Evolutionary conservation across 345 rosid species (phyloP), one percentile per base, ranked within the genome.

Genomic region (Fremontodendron californicum): DNA sequence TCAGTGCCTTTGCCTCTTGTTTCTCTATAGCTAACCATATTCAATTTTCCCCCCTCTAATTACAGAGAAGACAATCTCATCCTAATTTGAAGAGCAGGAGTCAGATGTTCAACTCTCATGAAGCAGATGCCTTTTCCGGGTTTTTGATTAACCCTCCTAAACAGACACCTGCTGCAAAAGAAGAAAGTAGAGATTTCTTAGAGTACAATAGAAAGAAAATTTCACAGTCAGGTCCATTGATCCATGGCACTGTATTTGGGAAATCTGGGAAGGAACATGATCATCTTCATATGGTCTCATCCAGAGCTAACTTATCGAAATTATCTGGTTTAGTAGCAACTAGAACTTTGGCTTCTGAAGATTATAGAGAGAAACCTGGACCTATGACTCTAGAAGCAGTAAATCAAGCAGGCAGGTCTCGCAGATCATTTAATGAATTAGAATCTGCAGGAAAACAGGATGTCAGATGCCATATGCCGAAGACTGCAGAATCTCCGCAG

Each of bases 141-240:
- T 75, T 83, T 68, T 77, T 84, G 78, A 62, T 81, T 73, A 79
- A 85, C n/a, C 85, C 80, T 29, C 61, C 83, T 27, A 85, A 86
- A 75, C 85, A 81, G 61, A n/a, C 73, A 42, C 84, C 78, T 64
- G 79, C 57, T 42, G 55, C 71, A 13, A 89, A 78, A 65, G 88
- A 88, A 58, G 77, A 67, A 57, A 88, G 79, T 66, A 78, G 77
- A 85, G 88, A 87, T 52, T 74, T 78, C 51, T 6, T n/a, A 33
- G 87, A 81, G 37, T 76, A 81, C 66, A 81, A 80, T 18, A 78
- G 74, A 4, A 77, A 60, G 78, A 82, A 86, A 76, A 87, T 82
- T 57, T 86, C 91, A 7, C 87, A 82, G 78, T 88, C 93, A 4
- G 95, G 93, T 58, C 92, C 94, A 18, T 66, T 89, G 73, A 84